Conservation (phyloP, 1,284 basidiomycete species). For the Singerocomus inundabilis region DNA sequence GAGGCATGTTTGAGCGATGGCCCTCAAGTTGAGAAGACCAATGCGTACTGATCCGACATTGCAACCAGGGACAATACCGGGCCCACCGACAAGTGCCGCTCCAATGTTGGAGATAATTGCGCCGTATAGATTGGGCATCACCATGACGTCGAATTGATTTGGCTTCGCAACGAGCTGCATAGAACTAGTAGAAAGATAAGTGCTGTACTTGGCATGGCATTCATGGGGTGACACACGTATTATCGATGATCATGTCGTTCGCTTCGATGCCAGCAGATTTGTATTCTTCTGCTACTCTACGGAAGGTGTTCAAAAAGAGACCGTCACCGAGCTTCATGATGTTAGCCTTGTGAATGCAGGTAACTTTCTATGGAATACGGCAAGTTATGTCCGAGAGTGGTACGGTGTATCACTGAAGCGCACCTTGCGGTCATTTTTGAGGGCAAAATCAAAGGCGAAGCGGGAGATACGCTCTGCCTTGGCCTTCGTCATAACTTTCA, state of each 20-base stretch:
- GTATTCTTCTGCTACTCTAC: constrained; percentile 94
- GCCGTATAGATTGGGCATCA: constrained; percentile 96
- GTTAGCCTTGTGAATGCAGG: constrained; percentile 99
- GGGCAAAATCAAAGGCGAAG: constrained; percentile 98
- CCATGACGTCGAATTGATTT: constrained; percentile 98
- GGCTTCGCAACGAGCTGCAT: constrained; percentile 99
- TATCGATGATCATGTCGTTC: constrained; percentile 99
- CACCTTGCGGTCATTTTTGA: constrained; percentile 98
- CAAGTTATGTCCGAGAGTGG: constrained; percentile 10
- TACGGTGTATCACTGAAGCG: constrained; percentile 11
- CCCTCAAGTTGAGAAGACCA: constrained; percentile 2
- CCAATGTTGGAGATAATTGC: constrained; percentile 99
- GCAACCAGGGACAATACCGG: constrained; percentile 96
- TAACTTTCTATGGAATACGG: constrained; percentile 78
- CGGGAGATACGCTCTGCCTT: constrained; percentile 97
- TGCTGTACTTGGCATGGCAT: neutral
- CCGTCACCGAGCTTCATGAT: constrained; percentile 99
- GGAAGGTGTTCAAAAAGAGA: constrained; percentile 99
- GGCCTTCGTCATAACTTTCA: constrained; percentile 95
- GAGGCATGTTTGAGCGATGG: constrained; percentile 4
- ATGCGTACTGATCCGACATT: constrained; percentile 87
- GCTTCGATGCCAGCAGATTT: constrained; percentile 88
- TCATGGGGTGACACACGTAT: constrained; percentile 64
- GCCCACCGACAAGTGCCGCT: constrained; percentile 96
- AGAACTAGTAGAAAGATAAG: constrained; percentile 51